Evolutionary conservation across 108 stramenopile species (phyloP).

Genomic region (Schizochytrium sp.): DNA sequence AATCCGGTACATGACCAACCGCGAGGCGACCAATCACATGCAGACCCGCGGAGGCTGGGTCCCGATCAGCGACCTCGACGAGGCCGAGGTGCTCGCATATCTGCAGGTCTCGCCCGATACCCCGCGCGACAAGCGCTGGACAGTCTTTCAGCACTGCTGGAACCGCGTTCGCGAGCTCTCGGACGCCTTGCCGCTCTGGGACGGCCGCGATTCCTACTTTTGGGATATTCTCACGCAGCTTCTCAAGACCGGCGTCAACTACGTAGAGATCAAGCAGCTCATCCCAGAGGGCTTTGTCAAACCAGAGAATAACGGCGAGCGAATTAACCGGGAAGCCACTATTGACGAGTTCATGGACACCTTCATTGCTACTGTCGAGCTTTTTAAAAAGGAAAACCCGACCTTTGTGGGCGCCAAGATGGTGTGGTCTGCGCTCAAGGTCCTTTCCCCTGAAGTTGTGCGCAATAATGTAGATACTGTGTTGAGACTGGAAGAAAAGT

Average conservation of each 20-base stretch:
- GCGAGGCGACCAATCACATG: neutral
- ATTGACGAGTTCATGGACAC: conserved; percentile 1
- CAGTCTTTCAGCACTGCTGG: neutral
- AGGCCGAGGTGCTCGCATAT: neutral
- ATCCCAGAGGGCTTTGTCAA: neutral
- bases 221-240: conserved; percentile 4
- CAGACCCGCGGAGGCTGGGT: neutral
- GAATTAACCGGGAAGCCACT: neutral
- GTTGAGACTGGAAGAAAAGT: neutral
- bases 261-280: conserved; percentile 11
- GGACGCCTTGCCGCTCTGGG: neutral
- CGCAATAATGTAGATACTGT: neutral
- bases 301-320: neutral
- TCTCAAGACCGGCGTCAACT: neutral
- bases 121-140: neutral
- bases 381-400: neutral
- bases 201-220: neutral
- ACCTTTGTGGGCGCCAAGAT: conserved; percentile 3
- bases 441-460: neutral
- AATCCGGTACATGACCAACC: neutral
- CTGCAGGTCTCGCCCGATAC: neutral
- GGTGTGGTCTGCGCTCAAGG: neutral
- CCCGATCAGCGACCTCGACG: neutral
- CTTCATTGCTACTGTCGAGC: neutral
- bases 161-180: conserved; percentile 11